Conservation (phyloP, 805 yeast genomes). For the Candida alai region DNA sequence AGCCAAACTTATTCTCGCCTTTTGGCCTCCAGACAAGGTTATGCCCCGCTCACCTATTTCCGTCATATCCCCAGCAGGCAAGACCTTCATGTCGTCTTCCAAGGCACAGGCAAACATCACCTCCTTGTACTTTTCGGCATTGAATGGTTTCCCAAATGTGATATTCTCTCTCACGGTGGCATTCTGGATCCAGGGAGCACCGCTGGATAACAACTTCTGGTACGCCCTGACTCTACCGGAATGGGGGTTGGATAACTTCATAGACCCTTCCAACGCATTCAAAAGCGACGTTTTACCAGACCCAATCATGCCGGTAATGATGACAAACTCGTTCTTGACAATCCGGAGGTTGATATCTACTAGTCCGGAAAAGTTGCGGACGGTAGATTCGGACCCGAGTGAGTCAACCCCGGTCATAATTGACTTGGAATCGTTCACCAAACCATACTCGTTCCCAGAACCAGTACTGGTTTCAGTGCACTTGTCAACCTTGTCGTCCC, state of each 20-base stretch:
- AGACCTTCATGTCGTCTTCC: slow-evolving; percentile 31
- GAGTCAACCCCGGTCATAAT: not conserved
- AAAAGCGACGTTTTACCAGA: slow-evolving; percentile 42
- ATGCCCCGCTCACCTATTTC: slow-evolving; percentile 45
- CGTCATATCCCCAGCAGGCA: slow-evolving; percentile 37
- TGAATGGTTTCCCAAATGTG: slow-evolving; percentile 32
- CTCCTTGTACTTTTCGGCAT: slow-evolving; percentile 22
- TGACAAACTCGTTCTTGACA: slow-evolving; percentile 33
- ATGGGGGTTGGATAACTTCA: slow-evolving; percentile 28
- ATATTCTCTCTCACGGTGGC: slow-evolving; percentile 39
- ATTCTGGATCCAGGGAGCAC: slow-evolving; percentile 42
- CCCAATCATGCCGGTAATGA: slow-evolving; percentile 42
- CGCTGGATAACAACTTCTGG: slow-evolving; percentile 31
- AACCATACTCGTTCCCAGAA: too few species aligned
- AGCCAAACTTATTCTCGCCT: slow-evolving; percentile 43
- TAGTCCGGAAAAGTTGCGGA: slow-evolving; percentile 32
- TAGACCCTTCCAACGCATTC: slow-evolving; percentile 37
- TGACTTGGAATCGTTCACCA: not conserved
- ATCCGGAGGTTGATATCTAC: slow-evolving; percentile 28
- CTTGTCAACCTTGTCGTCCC: slow-evolving; percentile 23
- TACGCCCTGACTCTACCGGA: slow-evolving; percentile 23
- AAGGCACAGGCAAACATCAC: slow-evolving; percentile 37
- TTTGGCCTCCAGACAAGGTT: slow-evolving; percentile 44
- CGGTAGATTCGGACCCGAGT: too few species aligned
- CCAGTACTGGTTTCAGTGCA: too few species aligned